Evolutionary conservation across 2,329 filamentous ascomycete species (phyloP).

Genomic region (Aureobasidium uvarum): DNA sequence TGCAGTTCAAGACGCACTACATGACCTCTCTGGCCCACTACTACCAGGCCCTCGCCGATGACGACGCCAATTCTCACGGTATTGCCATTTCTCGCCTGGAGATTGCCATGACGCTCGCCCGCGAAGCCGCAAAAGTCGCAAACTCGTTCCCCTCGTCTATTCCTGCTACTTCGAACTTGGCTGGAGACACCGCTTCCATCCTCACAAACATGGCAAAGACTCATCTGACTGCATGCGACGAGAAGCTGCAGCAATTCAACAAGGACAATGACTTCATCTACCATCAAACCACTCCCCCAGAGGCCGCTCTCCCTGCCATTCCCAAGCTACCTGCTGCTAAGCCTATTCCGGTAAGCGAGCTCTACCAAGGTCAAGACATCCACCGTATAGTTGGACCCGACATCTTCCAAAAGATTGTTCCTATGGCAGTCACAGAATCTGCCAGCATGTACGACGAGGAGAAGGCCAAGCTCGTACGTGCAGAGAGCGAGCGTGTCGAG

Average conservation of each 20-base stretch:
- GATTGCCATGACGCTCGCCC: slow-evolving; percentile 72
- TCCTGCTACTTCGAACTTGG: slow-evolving; percentile 77
- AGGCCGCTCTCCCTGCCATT: slow-evolving; percentile 76
- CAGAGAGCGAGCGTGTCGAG: slow-evolving; percentile 91
- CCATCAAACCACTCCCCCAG: slow-evolving; percentile 84
- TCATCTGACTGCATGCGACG: slow-evolving; percentile 75
- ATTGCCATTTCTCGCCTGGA: slow-evolving; percentile 79
- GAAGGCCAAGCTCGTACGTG: slow-evolving; percentile 91
- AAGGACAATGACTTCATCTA: slow-evolving; percentile 99
- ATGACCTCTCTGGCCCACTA: slow-evolving; percentile 87
- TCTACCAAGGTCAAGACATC: slow-evolving; percentile 97
- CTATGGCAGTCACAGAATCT: slow-evolving; percentile 92
- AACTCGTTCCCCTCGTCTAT: slow-evolving; percentile 77
- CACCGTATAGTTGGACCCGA: slow-evolving; percentile 95
- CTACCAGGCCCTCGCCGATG: slow-evolving; percentile 87
- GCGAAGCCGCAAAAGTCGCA: slow-evolving; percentile 73
- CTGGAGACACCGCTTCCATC: slow-evolving; percentile 70
- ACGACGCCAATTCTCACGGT: slow-evolving; percentile 84
- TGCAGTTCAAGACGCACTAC: slow-evolving; percentile 78
- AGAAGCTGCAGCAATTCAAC: slow-evolving; percentile 69
- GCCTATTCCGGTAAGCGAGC: slow-evolving; percentile 91
- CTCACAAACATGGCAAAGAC: slow-evolving; percentile 81
- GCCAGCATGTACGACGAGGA: slow-evolving; percentile 98
- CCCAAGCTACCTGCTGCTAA: slow-evolving; percentile 93
- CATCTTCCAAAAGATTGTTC: slow-evolving; percentile 94